Evolutionary conservation across 805 yeast genomes (phyloP).

Genomic region (Spathaspora sp.): DNA sequence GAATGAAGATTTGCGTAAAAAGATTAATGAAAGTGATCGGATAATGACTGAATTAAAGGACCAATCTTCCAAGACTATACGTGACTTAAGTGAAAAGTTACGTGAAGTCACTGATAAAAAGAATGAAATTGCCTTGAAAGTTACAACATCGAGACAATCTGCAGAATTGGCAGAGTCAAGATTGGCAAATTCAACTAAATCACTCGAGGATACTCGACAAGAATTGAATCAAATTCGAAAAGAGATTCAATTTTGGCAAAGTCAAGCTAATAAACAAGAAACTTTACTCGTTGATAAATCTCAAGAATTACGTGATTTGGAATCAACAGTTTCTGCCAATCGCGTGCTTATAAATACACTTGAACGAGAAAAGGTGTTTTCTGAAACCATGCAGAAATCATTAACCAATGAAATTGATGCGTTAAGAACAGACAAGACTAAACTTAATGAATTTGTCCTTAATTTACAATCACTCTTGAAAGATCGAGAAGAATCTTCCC

Average conservation of each 20-base stretch:
- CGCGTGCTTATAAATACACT: conserved; percentile 46
- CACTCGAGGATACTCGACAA: conserved; percentile 23
- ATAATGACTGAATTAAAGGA: conserved; percentile 26
- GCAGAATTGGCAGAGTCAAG: conserved; percentile 52
- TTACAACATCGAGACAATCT: conserved; percentile 55
- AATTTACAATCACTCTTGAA: conserved; percentile 58
- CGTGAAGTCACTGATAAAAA: conserved; percentile 20
- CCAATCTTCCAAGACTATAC: conserved; percentile 42
- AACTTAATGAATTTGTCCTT: conserved; percentile 52
- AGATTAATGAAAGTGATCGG: conserved; percentile 36
- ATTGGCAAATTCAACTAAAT: conserved; percentile 36
- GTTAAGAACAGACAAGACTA: conserved; percentile 54
- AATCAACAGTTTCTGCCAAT: conserved; percentile 39
- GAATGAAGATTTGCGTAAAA: conserved; percentile 28
- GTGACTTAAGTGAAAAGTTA: conserved; percentile 41
- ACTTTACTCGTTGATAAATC: conserved; percentile 23
- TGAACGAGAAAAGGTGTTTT: conserved; percentile 51
- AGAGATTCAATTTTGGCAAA: conserved; percentile 37
- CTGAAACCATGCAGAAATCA: conserved; percentile 46
- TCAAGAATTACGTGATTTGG: conserved; percentile 55
- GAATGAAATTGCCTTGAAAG: conserved; percentile 44
- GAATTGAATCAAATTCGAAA: conserved; percentile 26
- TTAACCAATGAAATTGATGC: conserved; percentile 50
- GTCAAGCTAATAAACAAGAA: conserved; percentile 40
- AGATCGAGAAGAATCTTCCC: conserved; percentile 55